A percentile compares a stretch with the other conserved stretches of the same genome.
Evolutionary conservation across 345 rosid genomes (phyloP).

Genomic region (Gynandropsis gynandra): DNA sequence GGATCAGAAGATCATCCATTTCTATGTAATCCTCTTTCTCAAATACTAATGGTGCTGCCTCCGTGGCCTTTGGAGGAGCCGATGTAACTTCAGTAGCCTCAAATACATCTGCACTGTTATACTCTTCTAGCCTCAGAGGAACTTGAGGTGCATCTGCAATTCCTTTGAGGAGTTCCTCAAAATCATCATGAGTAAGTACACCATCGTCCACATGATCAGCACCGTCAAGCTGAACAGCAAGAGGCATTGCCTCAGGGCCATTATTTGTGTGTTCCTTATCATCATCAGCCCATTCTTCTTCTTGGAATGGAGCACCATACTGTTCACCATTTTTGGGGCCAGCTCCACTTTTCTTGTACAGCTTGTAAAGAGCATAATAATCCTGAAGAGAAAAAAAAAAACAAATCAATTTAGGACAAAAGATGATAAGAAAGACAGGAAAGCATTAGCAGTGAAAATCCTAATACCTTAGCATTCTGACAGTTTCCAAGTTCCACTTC

Average conservation of each 20-base stretch:
- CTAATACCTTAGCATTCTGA: conserved; percentile 50
- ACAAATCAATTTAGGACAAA: neutral
- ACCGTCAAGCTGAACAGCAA: conserved; percentile 1
- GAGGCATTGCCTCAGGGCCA: conserved; percentile 1
- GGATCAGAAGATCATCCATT: conserved; percentile 60
- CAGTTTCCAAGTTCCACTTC: conserved; percentile 84
- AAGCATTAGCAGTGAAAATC: neutral
- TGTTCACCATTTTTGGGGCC: conserved; percentile 97
- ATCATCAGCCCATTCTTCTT: conserved; percentile 79
- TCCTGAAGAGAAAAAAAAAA: conserved; percentile 37
- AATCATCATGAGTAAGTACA: conserved; percentile 6
- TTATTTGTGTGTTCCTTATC: conserved; percentile 7
- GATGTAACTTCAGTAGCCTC: conserved; percentile 22
- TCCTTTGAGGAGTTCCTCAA: conserved; percentile 9
- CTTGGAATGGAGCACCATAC: conserved; percentile 91
- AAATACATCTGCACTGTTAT: conserved; percentile 8
- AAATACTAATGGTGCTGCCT: conserved; percentile 15
- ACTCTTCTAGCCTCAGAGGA: neutral
- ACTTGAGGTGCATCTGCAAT: conserved; percentile 18
- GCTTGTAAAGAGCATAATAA: conserved; percentile 84
- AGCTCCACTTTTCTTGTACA: conserved; percentile 87
- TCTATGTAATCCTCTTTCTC: conserved; percentile 63
- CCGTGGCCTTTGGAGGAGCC: conserved; percentile 20
- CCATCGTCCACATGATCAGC: neutral
- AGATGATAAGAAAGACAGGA: neutral